Evolutionary conservation across 1,139 yeast genomes (phyloP).

Genomic region (Protomyces inundatus): DNA sequence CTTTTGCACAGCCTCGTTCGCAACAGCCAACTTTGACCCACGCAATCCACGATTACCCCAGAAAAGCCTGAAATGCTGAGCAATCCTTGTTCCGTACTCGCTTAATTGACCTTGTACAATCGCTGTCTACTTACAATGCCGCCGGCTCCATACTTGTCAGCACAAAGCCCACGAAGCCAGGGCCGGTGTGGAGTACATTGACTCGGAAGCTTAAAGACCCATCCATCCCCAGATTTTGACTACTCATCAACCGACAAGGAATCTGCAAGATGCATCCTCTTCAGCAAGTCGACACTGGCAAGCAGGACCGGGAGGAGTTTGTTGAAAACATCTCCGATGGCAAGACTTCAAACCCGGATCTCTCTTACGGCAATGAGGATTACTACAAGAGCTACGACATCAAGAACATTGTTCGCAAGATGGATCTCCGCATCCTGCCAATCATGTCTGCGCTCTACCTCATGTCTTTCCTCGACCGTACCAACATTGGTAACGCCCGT

Average conservation of each 20-base stretch:
- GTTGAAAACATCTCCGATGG: background rate
- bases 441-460: conserved; percentile 24
- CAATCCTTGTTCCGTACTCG: too few relatives aligned
- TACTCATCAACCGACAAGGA: background rate
- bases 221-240: too few relatives aligned
- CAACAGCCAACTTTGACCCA: too few relatives aligned
- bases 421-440: conserved; percentile 24
- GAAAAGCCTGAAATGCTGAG: too few relatives aligned
- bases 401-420: conserved; percentile 15
- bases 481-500: conserved; percentile 55
- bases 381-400: conserved; percentile 13
- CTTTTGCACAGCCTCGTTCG: too few relatives aligned
- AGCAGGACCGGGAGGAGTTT: background rate
- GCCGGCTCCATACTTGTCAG: too few relatives aligned
- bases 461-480: conserved; percentile 54
- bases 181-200: too few relatives aligned
- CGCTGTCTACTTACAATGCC: too few relatives aligned
- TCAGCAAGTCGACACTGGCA: background rate
- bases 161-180: too few relatives aligned
- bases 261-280: background rate
- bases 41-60: too few relatives aligned
- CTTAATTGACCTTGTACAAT: too few relatives aligned
- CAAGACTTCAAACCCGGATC: background rate
- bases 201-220: too few relatives aligned
- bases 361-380: background rate